Evolutionary conservation across 495 filamentous ascomycete genomes (phyloP).

Genomic region (Bombardia bombarda): DNA sequence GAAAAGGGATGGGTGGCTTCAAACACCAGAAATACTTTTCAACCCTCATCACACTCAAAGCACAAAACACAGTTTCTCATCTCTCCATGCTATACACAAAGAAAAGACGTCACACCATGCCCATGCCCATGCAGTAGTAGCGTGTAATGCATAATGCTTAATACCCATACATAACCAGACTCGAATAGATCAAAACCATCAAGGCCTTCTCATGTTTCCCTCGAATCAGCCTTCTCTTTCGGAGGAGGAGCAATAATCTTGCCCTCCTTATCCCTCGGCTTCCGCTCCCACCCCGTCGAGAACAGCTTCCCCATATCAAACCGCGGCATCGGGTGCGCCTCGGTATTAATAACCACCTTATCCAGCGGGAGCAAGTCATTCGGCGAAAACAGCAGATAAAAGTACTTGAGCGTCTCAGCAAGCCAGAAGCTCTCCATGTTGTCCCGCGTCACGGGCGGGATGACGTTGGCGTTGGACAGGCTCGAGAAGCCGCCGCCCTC

Average conservation of each 20-base stretch:
- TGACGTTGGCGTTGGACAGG: conserved; percentile 61
- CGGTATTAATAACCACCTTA: conserved; percentile 87
- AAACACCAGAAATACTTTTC: too few relatives aligned
- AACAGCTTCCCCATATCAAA: conserved; percentile 75
- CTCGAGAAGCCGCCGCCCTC: conserved; percentile 78
- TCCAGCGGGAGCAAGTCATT: conserved; percentile 76
- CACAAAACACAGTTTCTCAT: too few relatives aligned
- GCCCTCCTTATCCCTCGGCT: conserved; percentile 41
- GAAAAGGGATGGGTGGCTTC: too few relatives aligned
- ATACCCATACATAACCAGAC: too few relatives aligned
- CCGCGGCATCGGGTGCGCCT: conserved; percentile 83
- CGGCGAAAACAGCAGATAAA: conserved; percentile 89
- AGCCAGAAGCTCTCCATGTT: conserved; percentile 98
- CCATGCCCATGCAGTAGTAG: too few relatives aligned
- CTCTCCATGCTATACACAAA: too few relatives aligned
- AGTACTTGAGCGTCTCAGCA: conserved; percentile 96
- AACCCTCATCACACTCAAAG: too few relatives aligned
- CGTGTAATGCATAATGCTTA: too few relatives aligned
- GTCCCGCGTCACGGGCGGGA: conserved; percentile 58
- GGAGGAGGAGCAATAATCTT: conserved; percentile 16
- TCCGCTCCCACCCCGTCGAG: conserved; percentile 81
- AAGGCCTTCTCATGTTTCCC: too few relatives aligned
- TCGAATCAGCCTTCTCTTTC: too few relatives aligned
- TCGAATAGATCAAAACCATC: too few relatives aligned
- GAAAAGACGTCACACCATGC: too few relatives aligned